These are phyloP conservation scores for Solanum hybrid DNA, from an alignment of 305 asterid species.

Conservation along the genomic window DNA sequence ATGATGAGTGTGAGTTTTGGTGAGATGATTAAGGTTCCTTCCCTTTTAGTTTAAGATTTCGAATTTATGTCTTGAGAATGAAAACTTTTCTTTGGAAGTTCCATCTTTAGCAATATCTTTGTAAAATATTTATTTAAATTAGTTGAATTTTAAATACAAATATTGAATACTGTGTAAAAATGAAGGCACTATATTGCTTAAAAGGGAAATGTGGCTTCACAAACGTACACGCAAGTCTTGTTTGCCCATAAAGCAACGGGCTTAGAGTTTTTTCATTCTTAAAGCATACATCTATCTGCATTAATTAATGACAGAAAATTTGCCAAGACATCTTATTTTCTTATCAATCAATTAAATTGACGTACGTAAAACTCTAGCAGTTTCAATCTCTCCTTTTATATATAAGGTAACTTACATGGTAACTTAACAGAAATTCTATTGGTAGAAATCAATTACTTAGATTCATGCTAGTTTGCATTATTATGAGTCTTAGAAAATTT, in stretches of 20 bases:
- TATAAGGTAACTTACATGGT: background rate
- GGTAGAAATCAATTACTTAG: background rate
- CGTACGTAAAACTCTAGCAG: background rate
- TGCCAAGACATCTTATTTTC: background rate
- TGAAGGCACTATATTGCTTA: background rate
- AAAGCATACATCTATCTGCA: background rate
- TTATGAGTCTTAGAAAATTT: background rate
- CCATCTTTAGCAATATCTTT: background rate
- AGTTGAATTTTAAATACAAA: background rate
- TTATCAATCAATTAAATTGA: background rate
- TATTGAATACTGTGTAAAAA: background rate
- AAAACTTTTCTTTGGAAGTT: background rate
- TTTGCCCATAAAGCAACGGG: background rate
- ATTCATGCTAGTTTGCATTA: background rate
- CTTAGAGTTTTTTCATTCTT: background rate
- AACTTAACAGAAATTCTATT: background rate
- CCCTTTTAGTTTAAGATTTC: background rate
- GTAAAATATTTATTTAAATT: background rate
- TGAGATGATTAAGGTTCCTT: background rate
- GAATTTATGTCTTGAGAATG: background rate
- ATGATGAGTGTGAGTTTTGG: background rate
- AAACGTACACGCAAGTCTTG: background rate
- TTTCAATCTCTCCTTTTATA: background rate
- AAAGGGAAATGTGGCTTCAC: background rate
- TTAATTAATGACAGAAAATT: background rate